Evolutionary conservation across 306 rosid genomes (phyloP).

Genomic region (Parietaria judaica): DNA sequence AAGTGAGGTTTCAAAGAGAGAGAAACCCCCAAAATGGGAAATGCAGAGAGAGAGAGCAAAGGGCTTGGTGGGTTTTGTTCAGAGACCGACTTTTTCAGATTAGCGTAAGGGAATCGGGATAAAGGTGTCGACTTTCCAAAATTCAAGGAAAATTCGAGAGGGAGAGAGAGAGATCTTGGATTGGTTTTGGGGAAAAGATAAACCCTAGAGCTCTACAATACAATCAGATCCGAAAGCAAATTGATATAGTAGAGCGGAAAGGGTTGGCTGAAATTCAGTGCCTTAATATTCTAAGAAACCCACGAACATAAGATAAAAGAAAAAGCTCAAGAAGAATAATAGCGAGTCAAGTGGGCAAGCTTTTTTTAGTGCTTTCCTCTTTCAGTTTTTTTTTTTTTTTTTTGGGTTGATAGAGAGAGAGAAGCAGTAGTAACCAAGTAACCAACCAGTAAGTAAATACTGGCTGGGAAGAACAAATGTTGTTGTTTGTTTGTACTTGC

Average conservation of each 20-base stretch:
- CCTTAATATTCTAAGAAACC: constrained; percentile 1
- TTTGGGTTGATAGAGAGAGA: not conserved
- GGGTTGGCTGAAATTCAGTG: not conserved
- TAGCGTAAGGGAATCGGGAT: constrained; percentile 36
- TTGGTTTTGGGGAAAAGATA: constrained; percentile 19
- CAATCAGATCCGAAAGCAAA: constrained; percentile 38
- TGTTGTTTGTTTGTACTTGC: constrained; percentile 9
- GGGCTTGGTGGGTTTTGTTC: constrained; percentile 10
- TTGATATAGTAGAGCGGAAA: not conserved
- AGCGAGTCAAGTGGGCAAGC: not conserved
- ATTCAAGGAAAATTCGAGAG: constrained; percentile 30
- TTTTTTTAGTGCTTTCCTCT: not conserved
- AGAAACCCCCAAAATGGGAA: constrained; percentile 35
- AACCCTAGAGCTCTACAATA: constrained; percentile 28
- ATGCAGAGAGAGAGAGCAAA: constrained; percentile 32
- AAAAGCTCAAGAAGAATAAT: not conserved
- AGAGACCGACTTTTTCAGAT: constrained; percentile 23
- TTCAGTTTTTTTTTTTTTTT: not conserved
- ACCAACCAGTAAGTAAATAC: constrained; percentile 21
- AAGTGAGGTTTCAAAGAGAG: constrained; percentile 26
- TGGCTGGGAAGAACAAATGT: not conserved
- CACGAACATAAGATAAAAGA: not conserved
- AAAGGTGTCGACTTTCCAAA: constrained; percentile 33
- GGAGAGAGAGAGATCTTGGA: constrained; percentile 22
- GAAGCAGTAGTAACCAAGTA: too few relatives aligned